Evolutionary conservation across 2,329 filamentous ascomycete species (phyloP).

Genomic region (Botrytis fragariae): DNA sequence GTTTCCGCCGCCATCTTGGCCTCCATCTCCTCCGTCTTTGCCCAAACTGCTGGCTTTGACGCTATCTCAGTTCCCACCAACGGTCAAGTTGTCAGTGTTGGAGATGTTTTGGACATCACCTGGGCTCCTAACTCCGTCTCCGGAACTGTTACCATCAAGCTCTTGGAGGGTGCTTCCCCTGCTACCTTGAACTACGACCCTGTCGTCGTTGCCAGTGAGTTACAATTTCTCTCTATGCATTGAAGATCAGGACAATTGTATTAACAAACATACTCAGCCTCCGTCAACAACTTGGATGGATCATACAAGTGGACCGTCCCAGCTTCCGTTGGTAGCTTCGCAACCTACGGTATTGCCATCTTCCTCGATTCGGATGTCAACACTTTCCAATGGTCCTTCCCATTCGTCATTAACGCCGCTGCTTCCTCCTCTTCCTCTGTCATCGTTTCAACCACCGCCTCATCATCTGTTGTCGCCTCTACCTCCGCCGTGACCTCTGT

Average conservation of each 20-base stretch:
- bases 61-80: slow-evolving; percentile 49
- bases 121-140: slow-evolving; percentile 48
- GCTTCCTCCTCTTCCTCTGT: slow-evolving; percentile 11
- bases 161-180: slow-evolving; percentile 52
- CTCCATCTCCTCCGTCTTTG: slow-evolving; percentile 40
- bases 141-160: slow-evolving; percentile 50
- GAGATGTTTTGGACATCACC: slow-evolving; percentile 49
- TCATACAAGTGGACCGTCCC: slow-evolving; percentile 52
- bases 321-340: slow-evolving; percentile 44
- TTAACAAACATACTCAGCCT: slow-evolving; percentile 41
- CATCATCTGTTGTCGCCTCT: slow-evolving; percentile 3
- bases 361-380: slow-evolving; percentile 44
- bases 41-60: slow-evolving; percentile 57
- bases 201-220: slow-evolving; percentile 52
- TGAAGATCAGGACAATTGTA: neutral
- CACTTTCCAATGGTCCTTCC: slow-evolving; percentile 62
- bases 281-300: slow-evolving; percentile 47
- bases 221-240: neutral
- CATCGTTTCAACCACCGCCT: neutral
- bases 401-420: slow-evolving; percentile 45
- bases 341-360: slow-evolving; percentile 59
- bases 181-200: slow-evolving; percentile 44
- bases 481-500: neutral
- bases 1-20: slow-evolving; percentile 33
- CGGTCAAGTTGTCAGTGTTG: slow-evolving; percentile 48